Conservation (phyloP, 129 eudicot species). For the Heracleum sosnowskyi region DNA sequence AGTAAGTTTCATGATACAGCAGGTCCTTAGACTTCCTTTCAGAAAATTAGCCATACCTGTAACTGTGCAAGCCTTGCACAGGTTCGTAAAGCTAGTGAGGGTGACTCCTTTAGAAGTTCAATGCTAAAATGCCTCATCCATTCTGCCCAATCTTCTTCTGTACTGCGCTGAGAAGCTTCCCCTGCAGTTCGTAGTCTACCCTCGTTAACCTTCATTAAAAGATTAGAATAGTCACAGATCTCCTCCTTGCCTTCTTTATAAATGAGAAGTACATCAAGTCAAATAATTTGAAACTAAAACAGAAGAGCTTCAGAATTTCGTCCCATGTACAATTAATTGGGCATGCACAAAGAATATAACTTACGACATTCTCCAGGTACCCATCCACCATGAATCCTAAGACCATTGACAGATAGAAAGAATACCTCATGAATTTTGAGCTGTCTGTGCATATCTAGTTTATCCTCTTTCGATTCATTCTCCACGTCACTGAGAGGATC, state of each 20-base stretch:
- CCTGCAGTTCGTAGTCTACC: constrained; percentile 86
- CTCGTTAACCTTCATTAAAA: constrained; percentile 63
- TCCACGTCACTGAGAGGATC: constrained; percentile 89
- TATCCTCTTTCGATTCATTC: constrained; percentile 56
- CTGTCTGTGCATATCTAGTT: constrained; percentile 38
- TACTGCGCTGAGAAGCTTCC: constrained; percentile 98
- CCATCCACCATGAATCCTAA: neutral
- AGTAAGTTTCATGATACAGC: constrained; percentile 22
- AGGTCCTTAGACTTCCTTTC: neutral
- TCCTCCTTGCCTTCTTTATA: neutral
- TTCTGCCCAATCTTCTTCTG: constrained; percentile 99
- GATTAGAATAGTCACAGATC: constrained; percentile 9
- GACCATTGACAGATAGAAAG: neutral
- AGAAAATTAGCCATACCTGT: constrained; percentile 40
- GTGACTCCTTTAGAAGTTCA: constrained; percentile 89
- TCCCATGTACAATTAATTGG: neutral
- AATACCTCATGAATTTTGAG: constrained; percentile 62
- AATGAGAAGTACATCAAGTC: neutral
- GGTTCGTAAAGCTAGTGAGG: constrained; percentile 88
- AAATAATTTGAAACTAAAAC: neutral
- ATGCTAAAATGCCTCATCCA: constrained; percentile 99
- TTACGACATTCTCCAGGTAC: neutral
- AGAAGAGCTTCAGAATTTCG: neutral
- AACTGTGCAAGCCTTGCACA: constrained; percentile 98
- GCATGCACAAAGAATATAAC: neutral